A percentile compares a stretch with the other conserved stretches of the same genome.
Conservation (phyloP, 805 yeast species). For the Wickerhamomyces queroliae region DNA sequence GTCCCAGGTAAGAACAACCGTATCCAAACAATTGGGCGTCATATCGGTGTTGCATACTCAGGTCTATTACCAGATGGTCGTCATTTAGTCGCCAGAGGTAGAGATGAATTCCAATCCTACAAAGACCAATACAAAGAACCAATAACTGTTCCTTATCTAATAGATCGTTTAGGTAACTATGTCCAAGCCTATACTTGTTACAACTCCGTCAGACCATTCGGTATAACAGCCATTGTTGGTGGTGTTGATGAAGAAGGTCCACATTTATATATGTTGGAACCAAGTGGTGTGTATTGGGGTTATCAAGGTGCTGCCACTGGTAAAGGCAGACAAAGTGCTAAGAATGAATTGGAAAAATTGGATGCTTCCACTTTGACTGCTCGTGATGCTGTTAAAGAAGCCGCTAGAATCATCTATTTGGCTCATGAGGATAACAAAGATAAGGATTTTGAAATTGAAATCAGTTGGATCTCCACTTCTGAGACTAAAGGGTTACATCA, state of each 20-base stretch:
- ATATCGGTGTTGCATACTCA: constrained; percentile 90
- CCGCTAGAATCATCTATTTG: constrained; percentile 85
- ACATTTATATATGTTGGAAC: constrained; percentile 94
- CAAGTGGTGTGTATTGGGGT: constrained; percentile 97
- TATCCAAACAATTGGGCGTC: constrained; percentile 90
- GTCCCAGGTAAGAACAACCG: constrained; percentile 87
- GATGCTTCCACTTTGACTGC: constrained; percentile 61
- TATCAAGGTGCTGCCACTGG: constrained; percentile 97
- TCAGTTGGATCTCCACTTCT: constrained; percentile 76
- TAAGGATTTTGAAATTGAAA: constrained; percentile 92
- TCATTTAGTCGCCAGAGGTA: constrained; percentile 83
- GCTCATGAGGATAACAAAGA: constrained; percentile 99
- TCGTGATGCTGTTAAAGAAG: constrained; percentile 84
- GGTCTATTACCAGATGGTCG: constrained; percentile 97
- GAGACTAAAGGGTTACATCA: constrained; percentile 80
- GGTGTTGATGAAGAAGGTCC: constrained; percentile 90
- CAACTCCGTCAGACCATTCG: constrained; percentile 97
- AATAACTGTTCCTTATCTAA: constrained; percentile 73
- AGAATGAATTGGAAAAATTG: constrained; percentile 90
- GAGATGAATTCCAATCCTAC: constrained; percentile 84
- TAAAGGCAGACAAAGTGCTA: constrained; percentile 97
- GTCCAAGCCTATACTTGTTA: constrained; percentile 95
- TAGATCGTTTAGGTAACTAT: constrained; percentile 83
- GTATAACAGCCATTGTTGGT: constrained; percentile 87
- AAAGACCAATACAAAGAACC: constrained; percentile 71